These are phyloP conservation scores for Aspergillus awamori DNA, from an alignment of 2,329 filamentous ascomycete genomes.

Conservation along the genomic window DNA sequence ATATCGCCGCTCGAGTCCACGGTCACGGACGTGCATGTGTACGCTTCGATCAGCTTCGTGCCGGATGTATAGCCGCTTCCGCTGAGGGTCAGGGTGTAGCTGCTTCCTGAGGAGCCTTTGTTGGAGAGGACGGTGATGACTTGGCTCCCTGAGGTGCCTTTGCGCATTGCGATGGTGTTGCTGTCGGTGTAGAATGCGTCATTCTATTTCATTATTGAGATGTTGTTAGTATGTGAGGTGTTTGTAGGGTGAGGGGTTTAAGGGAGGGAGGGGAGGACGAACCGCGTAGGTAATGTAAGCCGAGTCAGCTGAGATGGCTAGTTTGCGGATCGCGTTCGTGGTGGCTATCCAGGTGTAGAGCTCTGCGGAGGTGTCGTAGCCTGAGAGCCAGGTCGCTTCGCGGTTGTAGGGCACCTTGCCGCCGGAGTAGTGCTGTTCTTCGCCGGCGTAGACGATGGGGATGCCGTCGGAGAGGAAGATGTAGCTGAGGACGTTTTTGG, in stretches of 20 bases:
- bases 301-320: constrained; percentile 41
- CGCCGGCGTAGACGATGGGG: constrained; percentile 68
- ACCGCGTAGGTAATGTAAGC: constrained; percentile 46
- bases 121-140: constrained; percentile 47
- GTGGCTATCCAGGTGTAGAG: constrained; percentile 53
- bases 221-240: neutral
- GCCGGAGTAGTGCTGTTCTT: constrained; percentile 64
- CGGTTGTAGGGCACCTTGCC: constrained; percentile 54
- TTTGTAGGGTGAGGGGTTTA: neutral
- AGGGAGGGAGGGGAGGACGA: neutral
- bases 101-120: constrained; percentile 37
- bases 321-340: constrained; percentile 56
- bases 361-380: constrained; percentile 50
- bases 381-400: constrained; percentile 61
- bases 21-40: constrained; percentile 47
- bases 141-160: constrained; percentile 45
- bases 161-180: constrained; percentile 49
- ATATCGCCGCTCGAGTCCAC: constrained; percentile 50
- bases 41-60: constrained; percentile 29
- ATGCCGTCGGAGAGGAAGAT: constrained; percentile 63
- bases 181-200: constrained; percentile 49
- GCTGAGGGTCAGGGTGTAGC: constrained; percentile 30
- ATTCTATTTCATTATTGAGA: constrained; percentile 26
- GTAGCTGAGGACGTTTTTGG: constrained; percentile 65
- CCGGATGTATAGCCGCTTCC: constrained; percentile 30